These are phyloP conservation scores for Fusarium mangiferae DNA, from an alignment of 2,329 filamentous ascomycete genomes.

Conservation along the genomic window DNA sequence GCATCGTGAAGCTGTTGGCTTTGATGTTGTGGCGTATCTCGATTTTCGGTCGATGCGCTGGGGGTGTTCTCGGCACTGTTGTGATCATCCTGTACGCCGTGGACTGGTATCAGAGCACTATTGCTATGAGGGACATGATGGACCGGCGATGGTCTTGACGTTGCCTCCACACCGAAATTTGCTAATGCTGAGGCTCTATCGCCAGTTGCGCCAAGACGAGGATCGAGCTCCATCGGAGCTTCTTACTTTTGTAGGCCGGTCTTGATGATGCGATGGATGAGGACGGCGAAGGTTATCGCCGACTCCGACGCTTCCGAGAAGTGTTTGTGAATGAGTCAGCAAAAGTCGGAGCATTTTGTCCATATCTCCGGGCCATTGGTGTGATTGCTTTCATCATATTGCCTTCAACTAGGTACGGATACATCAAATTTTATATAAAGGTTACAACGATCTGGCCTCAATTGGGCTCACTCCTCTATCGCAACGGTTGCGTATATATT, in stretches of 20 bases:
- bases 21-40: constrained; percentile 21
- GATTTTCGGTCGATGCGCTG: constrained; percentile 39
- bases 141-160: constrained; percentile 31
- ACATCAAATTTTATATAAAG: not conserved
- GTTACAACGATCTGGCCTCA: not conserved
- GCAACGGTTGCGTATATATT: not conserved
- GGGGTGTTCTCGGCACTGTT: constrained; percentile 30
- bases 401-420: not conserved
- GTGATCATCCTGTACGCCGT: constrained; percentile 21
- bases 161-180: constrained; percentile 14
- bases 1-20: constrained; percentile 29
- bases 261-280: constrained; percentile 28
- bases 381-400: not conserved
- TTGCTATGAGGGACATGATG: constrained; percentile 18
- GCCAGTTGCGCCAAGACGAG: constrained; percentile 43
- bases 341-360: constrained; percentile 22
- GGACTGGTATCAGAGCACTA: constrained; percentile 21
- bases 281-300: constrained; percentile 46
- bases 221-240: constrained; percentile 49
- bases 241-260: constrained; percentile 29
- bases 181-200: constrained; percentile 35
- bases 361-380: constrained; percentile 1
- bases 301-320: constrained; percentile 43
- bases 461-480: not conserved
- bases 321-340: constrained; percentile 31